phyloP scores from a whole-genome alignment of 305 asterid species.

The Fraxinus xanthoxyloides region DNA sequence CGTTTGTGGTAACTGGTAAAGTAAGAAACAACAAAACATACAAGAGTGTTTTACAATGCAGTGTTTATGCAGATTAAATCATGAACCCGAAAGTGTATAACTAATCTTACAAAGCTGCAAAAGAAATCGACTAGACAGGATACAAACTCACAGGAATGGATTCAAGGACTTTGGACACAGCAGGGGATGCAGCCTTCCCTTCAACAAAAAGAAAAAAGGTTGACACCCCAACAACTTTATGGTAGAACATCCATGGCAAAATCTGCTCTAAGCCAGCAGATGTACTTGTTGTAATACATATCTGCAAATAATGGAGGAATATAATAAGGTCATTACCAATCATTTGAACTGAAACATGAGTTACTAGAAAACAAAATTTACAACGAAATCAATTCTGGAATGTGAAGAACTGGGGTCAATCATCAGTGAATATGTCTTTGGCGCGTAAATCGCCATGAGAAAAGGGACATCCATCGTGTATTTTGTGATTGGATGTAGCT shows the following conservation, averaged over 20 bases:
- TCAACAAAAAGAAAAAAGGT: slow-evolving; percentile 73
- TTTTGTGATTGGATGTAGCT: not conserved
- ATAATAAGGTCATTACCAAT: not conserved
- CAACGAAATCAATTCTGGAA: not conserved
- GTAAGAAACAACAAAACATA: not conserved
- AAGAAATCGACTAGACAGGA: slow-evolving; percentile 4
- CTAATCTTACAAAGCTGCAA: not conserved
- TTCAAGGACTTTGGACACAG: slow-evolving; percentile 67
- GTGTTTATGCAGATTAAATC: not conserved
- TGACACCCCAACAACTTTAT: slow-evolving; percentile 72
- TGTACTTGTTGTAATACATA: slow-evolving; percentile 69
- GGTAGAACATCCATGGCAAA: slow-evolving; percentile 75
- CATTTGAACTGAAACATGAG: not conserved
- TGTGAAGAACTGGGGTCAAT: slow-evolving; percentile 10
- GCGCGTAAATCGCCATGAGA: not conserved
- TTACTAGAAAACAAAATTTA: not conserved
- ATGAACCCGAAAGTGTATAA: slow-evolving; percentile 1
- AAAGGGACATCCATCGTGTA: not conserved
- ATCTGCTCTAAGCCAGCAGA: slow-evolving; percentile 79
- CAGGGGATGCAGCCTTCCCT: slow-evolving; percentile 76
- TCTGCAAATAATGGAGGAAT: slow-evolving; percentile 34
- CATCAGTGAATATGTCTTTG: not conserved
- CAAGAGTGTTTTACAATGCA: not conserved
- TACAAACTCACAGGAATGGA: slow-evolving; percentile 59
- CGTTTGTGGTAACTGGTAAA: not conserved